Base-by-base conservation (phyloP, 208 protist genomes). In the Acanthamoeba rhysodes region DNA sequence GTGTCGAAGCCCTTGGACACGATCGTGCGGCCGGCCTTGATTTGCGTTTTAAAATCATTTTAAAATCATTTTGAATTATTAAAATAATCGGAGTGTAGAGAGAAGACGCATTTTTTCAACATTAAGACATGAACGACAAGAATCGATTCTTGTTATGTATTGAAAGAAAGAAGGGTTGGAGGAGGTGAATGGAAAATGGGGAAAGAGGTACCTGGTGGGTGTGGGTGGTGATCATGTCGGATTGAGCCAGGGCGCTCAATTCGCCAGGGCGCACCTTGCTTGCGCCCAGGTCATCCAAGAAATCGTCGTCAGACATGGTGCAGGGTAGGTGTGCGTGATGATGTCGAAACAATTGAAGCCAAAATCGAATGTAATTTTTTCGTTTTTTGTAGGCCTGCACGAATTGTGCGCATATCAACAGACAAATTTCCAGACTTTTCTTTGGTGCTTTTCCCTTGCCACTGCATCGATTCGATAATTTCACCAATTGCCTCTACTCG, bases 1-100 rank as follows among this genome's bases (percentile, higher is more conserved):
- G 27, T 59, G 66, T 94, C 90, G 45, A 94, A 94, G 32, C 90
- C 90, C 29, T 94, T 94, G 14, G 90, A 94, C 16, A 94, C 53
- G 37, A 94, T n/a, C 57, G 59, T 91, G 2, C 59, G 84, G 8
- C 29, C 20, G 22, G 22, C 59, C 84, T 64, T 55, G n/a, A 41
- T 80, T 45, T 50, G 37, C 4, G 4, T n/a, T 34, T n/a, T n/a
- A n/a, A n/a, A n/a, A n/a, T n/a, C n/a, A n/a, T n/a, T n/a, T n/a
- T n/a, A n/a, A n/a, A n/a, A 53, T 84, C 7, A 80, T 41, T 80
- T n/a, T n/a, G n/a, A n/a, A 34, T 41, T 0, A 16, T 24, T 20
- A n/a, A 3, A 80, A 80, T 48, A 80, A 80, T 45, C n/a, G n/a
- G 32, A 80, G 18, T 45, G 70, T 4, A 80, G n/a, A n/a, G 22